Evolutionary conservation across 1,139 yeast species (phyloP), one percentile per base, ranked within the genome.

Genomic region (Suhomyces wounanorum): DNA sequence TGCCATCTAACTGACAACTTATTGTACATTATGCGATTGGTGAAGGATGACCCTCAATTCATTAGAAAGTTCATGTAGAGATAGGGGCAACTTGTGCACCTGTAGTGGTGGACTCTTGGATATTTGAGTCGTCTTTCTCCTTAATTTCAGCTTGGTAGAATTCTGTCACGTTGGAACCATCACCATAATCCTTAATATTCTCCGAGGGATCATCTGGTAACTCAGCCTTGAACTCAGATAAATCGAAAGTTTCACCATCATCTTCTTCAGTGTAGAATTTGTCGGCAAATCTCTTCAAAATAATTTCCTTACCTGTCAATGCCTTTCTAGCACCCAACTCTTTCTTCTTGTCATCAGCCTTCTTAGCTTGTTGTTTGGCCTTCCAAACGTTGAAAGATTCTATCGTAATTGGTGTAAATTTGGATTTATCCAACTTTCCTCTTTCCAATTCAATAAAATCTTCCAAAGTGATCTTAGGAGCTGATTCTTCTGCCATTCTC

Each of bases 371-470:
- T 60, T 90, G 89, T 56, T 84, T 82, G 57, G 70, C 67, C 73
- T 92, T 92, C 99, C 99, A 95, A 63, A 80, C 80, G 40, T 80
- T 80, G 68, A 95, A 95, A n/a, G 91, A 68, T 53, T 87, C 92
- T 37, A 83, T 74, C 1, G 96, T 92, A 55, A 95, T 91, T 30
- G 98, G 97, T 2, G 97, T 92, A 64, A 91, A 80, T 47, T 83
- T 80, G 52, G 81, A 73, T 67, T 78, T 85, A 61, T 96, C 96
- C 65, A 95, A 77, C 65, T 85, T 86, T 57, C 84, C 87, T 73
- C 98, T 85, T 72, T 94, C 99, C 52, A 95, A 83, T 67, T 95
- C 99, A 58, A 95, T 83, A 68, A 94, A 94, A 57, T 95, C 99
- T 71, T 95, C 99, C 61, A 95, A 77, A 1, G 98, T 89, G 63